Base-by-base conservation (phyloP, 2,329 filamentous ascomycete genomes). In the Fusarium sp. region DNA sequence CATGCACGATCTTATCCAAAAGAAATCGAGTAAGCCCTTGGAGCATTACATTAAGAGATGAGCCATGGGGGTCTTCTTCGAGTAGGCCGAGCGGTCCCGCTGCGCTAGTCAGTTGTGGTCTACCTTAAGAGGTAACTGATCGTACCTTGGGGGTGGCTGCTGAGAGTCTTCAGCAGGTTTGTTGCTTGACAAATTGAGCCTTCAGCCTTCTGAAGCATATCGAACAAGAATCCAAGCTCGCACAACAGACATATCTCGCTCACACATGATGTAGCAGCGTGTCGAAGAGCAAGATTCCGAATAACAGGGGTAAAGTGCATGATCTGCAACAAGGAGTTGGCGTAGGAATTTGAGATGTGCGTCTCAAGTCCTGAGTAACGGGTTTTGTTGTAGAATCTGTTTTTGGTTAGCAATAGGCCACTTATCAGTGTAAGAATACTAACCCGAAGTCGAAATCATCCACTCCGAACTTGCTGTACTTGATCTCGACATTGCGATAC, bases 391-490 rank as follows among this genome's bases (percentile, higher is more conserved):
- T 97, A 99, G 79, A 93, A 98, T 60, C 93, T 93, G 69, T 6
- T 14, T 16, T 11, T 23, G 20, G 60, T 77, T 27, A 78, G 75
- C 43, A n/a, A 50, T 23, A 2, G 28, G n/a, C 16, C 9, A 21
- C 51, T 14, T 30, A 2, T 30, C 10, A 55, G 62, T 48, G 68
- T 61, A 27, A n/a, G 34, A 27, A 27, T 30, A 80, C 89, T 75
- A 82, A 93, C 90, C 92, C 92, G 81, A 99, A 99, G 79, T 99
- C 96, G 78, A 99, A 99, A 79, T 99, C 97, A 75, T 98, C 95
- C n/a, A 99, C 94, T 21, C 96, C 96, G 79, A 98, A 99, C 78
- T 94, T 97, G 85, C 95, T 98, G 83, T 98, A 99, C 78, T 98
- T 98, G 82, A 99, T 99, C 79, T 98, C 95, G 13, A 98, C 92